Base-by-base conservation (phyloP, 345 rosid species). In the Zanthoxylum bungeanum region DNA sequence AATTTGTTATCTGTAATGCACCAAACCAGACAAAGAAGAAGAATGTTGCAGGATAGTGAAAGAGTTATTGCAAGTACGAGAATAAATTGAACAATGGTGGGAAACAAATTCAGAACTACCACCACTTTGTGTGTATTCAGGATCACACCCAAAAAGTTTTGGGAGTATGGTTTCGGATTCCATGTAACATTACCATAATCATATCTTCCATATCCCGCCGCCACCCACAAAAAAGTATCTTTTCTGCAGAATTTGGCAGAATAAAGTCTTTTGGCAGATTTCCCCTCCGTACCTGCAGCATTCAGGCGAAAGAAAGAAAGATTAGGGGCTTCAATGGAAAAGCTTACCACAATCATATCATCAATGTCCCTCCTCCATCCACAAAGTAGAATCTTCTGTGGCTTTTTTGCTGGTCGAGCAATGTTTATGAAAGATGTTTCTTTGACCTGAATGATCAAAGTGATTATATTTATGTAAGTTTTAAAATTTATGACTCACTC, bases 321-420 rank as follows among this genome's bases (percentile, higher is more conserved):
- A 89, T 83, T 89, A 84, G 88, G 89, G 85, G 88, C 87, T 75
- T 78, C 74, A 69, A 71, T 58, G 64, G 82, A 83, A 79, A 73
- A 87, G 76, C 90, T 85, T 83, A 89, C 90, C 94, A 80, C 94
- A 73, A 85, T 87, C 94, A 87, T 89, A 89, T 89, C 91, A 89
- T 89, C 91, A 81, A 89, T 61, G 87, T 87, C 94, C 77, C 91
- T 85, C 88, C 91, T 84, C 91, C 94, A 89, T 85, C 94, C 90
- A 87, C 90, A 87, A 74, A 85, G 88, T 81, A 89, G 94, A 84
- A 89, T 87, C 88, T 81, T 89, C 89, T 85, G 94, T 77, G 90
- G 85, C 86, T 80, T 87, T 85, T 88, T 89, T 71, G 87, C 75
- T 53, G 86, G 82, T 70, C 78, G 83, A 75, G 73, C 69, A 81